Evolutionary conservation across 257 asterid genomes (phyloP).

Genomic region (Ophiorrhiza pumila): DNA sequence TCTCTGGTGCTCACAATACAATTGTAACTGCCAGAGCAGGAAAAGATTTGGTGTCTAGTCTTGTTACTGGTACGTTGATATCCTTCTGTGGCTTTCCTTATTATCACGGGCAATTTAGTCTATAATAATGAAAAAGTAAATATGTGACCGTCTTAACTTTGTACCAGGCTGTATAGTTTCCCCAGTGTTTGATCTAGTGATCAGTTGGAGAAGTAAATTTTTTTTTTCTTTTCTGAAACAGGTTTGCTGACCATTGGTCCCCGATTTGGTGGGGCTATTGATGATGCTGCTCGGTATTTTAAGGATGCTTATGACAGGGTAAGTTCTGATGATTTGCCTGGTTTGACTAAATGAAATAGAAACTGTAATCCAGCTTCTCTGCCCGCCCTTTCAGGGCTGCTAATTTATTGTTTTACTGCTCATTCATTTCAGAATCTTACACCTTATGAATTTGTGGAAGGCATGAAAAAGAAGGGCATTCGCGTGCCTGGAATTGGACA

Average conservation of each 20-base stretch:
- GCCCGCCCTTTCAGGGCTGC: not conserved
- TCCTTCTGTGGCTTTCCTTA: not conserved
- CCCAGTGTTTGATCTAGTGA: slow-evolving; percentile 5
- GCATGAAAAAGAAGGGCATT: slow-evolving; percentile 99
- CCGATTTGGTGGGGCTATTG: slow-evolving; percentile 98
- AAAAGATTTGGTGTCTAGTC: slow-evolving; percentile 95
- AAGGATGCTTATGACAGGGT: slow-evolving; percentile 98
- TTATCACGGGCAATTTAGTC: not conserved
- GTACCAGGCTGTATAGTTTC: slow-evolving; percentile 8
- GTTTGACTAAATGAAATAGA: not conserved
- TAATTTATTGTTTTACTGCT: not conserved
- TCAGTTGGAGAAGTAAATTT: slow-evolving; percentile 18
- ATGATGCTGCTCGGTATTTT: slow-evolving; percentile 98
- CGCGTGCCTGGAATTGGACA: slow-evolving; percentile 99
- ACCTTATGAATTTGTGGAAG: slow-evolving; percentile 95
- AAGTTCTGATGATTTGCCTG: slow-evolving; percentile 16
- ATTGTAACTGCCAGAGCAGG: slow-evolving; percentile 99
- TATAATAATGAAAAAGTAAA: not conserved
- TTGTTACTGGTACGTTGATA: slow-evolving; percentile 70
- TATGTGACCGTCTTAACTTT: not conserved
- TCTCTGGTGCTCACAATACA: slow-evolving; percentile 98
- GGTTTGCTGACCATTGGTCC: slow-evolving; percentile 98
- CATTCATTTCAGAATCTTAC: slow-evolving; percentile 59
- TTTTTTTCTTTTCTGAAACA: slow-evolving; percentile 31
- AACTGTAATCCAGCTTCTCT: slow-evolving; percentile 4